Conservation (phyloP, 2,329 filamentous ascomycete species). For the Celoporthe dispersa region DNA sequence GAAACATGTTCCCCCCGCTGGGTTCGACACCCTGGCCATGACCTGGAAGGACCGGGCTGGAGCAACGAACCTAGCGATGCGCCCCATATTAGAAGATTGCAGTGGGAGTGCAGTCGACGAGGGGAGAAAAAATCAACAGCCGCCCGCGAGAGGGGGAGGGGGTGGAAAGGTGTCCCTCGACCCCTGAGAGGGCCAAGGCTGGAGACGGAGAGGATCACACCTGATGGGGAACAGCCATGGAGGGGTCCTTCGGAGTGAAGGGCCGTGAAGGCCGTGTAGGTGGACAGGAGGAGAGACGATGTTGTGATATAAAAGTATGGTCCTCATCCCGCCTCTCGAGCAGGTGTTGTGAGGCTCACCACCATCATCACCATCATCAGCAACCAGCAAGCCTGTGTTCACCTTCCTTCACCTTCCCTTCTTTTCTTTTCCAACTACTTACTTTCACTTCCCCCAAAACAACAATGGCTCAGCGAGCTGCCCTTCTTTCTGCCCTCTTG, state of each 20-base stretch:
- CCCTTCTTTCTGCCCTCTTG: slow-evolving; percentile 45
- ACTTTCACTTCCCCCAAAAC: slow-evolving; percentile 22
- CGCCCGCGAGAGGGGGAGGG: not conserved
- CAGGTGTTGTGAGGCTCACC: slow-evolving; percentile 9
- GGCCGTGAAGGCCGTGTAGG: not conserved
- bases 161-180: not conserved
- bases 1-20: slow-evolving; percentile 13
- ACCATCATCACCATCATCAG: slow-evolving; percentile 19
- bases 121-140: not conserved
- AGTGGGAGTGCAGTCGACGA: slow-evolving; percentile 21
- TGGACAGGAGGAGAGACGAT: not conserved
- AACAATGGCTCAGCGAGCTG: slow-evolving; percentile 29
- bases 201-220: slow-evolving; percentile 1
- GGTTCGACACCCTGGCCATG: not conserved
- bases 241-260: not conserved
- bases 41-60: slow-evolving; percentile 9
- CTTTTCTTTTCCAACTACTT: slow-evolving; percentile 17
- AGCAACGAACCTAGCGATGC: slow-evolving; percentile 3
- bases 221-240: not conserved
- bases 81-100: slow-evolving; percentile 25
- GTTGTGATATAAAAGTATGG: slow-evolving; percentile 23
- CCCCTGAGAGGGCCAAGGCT: slow-evolving; percentile 5
- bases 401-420: slow-evolving; percentile 21
- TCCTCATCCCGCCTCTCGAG: slow-evolving; percentile 8
- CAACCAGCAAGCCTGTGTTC: slow-evolving; percentile 23